Evolutionary conservation across 441 rosid genomes (phyloP).

Genomic region (Biscutella laevigata): DNA sequence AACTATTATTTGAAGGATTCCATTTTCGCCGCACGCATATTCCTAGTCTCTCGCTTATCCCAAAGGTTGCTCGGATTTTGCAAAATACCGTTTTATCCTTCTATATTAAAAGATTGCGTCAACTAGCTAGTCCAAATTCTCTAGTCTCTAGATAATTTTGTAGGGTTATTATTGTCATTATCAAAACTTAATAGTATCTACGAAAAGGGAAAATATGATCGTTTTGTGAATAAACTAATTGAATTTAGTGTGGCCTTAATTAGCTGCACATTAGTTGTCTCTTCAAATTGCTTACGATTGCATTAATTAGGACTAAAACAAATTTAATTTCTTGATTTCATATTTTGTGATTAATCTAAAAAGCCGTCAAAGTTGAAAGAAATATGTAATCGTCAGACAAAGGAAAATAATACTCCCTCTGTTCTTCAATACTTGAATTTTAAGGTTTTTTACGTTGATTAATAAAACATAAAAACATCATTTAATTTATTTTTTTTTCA

Average conservation of each 20-base stretch:
- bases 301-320: slow-evolving; percentile 3
- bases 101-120: too few species aligned
- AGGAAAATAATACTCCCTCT: too few species aligned
- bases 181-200: background rate
- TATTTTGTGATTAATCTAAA: background rate
- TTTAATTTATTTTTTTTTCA: too few species aligned
- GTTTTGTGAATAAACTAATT: slow-evolving; percentile 14
- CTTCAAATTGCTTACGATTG: slow-evolving; percentile 25
- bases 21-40: slow-evolving; percentile 47
- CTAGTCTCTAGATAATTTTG: background rate
- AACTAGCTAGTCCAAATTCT: too few species aligned
- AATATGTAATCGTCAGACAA: background rate
- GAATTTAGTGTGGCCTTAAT: slow-evolving; percentile 6
- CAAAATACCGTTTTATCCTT: slow-evolving; percentile 3
- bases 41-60: slow-evolving; percentile 14
- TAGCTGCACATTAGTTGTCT: slow-evolving; percentile 26
- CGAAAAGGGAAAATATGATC: background rate
- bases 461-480: too few species aligned
- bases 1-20: slow-evolving; percentile 27
- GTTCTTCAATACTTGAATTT: too few species aligned
- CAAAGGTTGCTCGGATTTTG: slow-evolving; percentile 16
- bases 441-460: too few species aligned
- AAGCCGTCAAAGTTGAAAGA: too few species aligned
- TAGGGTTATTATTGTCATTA: slow-evolving; percentile 9
- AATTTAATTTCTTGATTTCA: background rate